These are phyloP conservation scores for Leccinum obscurum DNA, from an alignment of 768 basidiomycete genomes.

Conservation along the genomic window DNA sequence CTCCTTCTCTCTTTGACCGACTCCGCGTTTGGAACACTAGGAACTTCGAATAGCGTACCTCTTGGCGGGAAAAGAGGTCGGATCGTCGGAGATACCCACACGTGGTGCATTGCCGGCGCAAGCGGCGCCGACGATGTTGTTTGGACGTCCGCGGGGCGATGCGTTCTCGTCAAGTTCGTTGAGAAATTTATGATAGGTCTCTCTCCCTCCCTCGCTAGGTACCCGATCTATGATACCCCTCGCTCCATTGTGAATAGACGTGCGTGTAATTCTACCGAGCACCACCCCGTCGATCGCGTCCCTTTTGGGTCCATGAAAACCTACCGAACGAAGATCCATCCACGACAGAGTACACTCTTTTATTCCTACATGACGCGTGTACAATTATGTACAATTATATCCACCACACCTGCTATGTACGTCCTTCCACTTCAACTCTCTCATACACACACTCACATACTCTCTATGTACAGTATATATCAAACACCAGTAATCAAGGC, in stretches of 20 bases:
- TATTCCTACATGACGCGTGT: slow-evolving; percentile 14
- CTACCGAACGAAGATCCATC: neutral
- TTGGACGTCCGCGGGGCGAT: slow-evolving; percentile 35
- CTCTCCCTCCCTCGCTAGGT: neutral
- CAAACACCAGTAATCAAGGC: slow-evolving; percentile 33
- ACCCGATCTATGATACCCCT: neutral
- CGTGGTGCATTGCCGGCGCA: slow-evolving; percentile 27
- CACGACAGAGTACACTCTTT: neutral
- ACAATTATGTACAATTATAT: neutral
- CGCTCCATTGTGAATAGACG: neutral
- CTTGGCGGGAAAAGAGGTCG: slow-evolving; percentile 44
- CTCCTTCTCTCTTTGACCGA: neutral
- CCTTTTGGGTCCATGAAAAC: neutral
- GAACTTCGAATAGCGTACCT: slow-evolving; percentile 52
- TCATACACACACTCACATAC: neutral
- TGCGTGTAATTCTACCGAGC: slow-evolving; percentile 1
- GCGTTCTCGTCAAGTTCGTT: slow-evolving; percentile 29
- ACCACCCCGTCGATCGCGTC: neutral
- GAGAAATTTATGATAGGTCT: slow-evolving; percentile 15
- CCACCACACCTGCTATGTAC: neutral
- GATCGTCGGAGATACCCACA: slow-evolving; percentile 38
- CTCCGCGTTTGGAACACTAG: slow-evolving; percentile 28
- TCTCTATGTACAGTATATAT: neutral
- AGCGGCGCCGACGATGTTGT: slow-evolving; percentile 19
- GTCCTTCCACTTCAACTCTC: neutral